Conservation (phyloP, 352 stramenopile species). For the Phytophthora syringae region DNA sequence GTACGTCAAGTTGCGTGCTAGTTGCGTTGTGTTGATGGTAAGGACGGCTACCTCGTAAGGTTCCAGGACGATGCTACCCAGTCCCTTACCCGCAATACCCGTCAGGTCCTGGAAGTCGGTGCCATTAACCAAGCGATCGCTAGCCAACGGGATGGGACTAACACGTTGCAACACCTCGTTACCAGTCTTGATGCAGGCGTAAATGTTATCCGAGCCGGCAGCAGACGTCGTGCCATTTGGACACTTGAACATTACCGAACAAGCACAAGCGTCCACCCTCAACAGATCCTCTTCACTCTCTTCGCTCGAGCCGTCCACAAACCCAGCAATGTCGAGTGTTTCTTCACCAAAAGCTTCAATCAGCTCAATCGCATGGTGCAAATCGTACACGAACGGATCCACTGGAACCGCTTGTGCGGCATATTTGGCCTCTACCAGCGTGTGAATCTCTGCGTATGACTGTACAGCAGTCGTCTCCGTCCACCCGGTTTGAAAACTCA, state of each 20-base stretch:
- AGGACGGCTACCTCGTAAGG: conserved; percentile 92
- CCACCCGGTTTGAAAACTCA: conserved; percentile 78
- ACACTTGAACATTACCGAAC: conserved; percentile 93
- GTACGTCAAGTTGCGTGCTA: conserved; percentile 96
- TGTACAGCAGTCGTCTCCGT: conserved; percentile 61
- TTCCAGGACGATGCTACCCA: conserved; percentile 79
- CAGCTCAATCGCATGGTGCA: conserved; percentile 87
- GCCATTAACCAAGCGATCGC: conserved; percentile 57
- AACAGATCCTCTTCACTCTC: conserved; percentile 43
- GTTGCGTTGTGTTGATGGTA: conserved; percentile 92
- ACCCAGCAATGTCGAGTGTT: conserved; percentile 78
- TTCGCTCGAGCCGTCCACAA: conserved; percentile 45
- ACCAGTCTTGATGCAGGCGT: conserved; percentile 91
- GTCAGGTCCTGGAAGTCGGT: conserved; percentile 84
- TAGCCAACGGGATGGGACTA: conserved; percentile 73
- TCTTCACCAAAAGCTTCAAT: conserved; percentile 90
- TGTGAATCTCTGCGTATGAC: conserved; percentile 84
- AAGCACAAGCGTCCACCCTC: conserved; percentile 94
- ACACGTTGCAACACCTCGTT: conserved; percentile 91
- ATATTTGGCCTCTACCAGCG: conserved; percentile 53
- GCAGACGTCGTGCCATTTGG: conserved; percentile 92
- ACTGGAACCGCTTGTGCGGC: conserved; percentile 59
- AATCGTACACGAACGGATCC: conserved; percentile 93
- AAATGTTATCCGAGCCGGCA: conserved; percentile 74
- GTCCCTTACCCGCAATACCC: conserved; percentile 49